Evolutionary conservation across 176 grass and related monocot genomes (phyloP), one percentile per base, ranked within the genome.

Genomic region (Oryza meridionalis): DNA sequence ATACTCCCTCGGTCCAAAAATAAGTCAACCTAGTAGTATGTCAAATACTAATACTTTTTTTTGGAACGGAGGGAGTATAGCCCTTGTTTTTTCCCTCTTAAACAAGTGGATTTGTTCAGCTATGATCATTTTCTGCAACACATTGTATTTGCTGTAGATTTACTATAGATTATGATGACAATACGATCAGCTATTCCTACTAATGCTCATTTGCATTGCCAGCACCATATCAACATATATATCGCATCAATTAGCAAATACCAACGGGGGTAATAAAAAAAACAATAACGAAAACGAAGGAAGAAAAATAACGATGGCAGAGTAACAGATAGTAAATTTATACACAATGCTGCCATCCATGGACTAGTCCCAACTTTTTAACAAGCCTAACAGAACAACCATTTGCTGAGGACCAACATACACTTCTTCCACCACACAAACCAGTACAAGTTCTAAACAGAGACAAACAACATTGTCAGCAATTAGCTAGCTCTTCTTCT

Each of bases 401-500:
- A 79, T 55, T 74, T 65, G 69, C 43, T 53, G 42, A 83, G 72
- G 29, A 73, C 31, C 35, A 81, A 46, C 71, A 61, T 68, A 81
- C 47, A 64, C 37, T 77, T 76, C 49, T 43, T 65, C 43, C 43
- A 77, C 67, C 80, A 79, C 58, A 84, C 15, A 61, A 67, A 68
- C 49, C 17, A 69, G 61, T 51, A 83, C 74, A 68, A 63, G 26
- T 79, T 83, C 40, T 78, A 88, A 62, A 62, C 72, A 72, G n/a
- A 67, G 59, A 81, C 43, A 70, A 63, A 79, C 42, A 79, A 42
- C 66, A 69, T 46, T 82, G 79, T 90, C 69, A 86, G 62, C 50
- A 11, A 78, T 71, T 79, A 82, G 46, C 64, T 79, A 82, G 61
- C 64, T 59, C 4, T 11, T 62, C 7, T 82, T 59, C 4, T 11